A percentile compares a stretch with the other conserved stretches of the same genome.
These are phyloP conservation scores for peach (Prunus persica) DNA, from an alignment of 306 rosid genomes.

Conservation along the genomic window Prunus_persica_NCBIv2 NC_034010.1:30186001-30186500, in stretches of 20 bases:
- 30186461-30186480: conserved; percentile 65
- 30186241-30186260: conserved; percentile 65
- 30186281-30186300: conserved; percentile 69
- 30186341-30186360: conserved; percentile 6
- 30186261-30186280: conserved; percentile 57
- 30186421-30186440: not conserved
- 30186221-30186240: conserved; percentile 50
- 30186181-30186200: conserved; percentile 42
- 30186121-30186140: not conserved
- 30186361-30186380: not conserved
- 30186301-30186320: conserved; percentile 54
- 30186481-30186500: conserved; percentile 65
- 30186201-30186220: conserved; percentile 56
- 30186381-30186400: no score
- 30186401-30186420: not conserved
- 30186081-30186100: no score
- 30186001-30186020: no score
- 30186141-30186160: not conserved
- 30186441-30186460: not conserved
- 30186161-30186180: not conserved
- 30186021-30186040: no score
- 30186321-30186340: conserved; percentile 4
- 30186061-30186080: no score
- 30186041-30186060: no score
- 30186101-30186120: no score